Conservation (phyloP, 1,284 basidiomycete species). For the Sphagnurus paluster region DNA sequence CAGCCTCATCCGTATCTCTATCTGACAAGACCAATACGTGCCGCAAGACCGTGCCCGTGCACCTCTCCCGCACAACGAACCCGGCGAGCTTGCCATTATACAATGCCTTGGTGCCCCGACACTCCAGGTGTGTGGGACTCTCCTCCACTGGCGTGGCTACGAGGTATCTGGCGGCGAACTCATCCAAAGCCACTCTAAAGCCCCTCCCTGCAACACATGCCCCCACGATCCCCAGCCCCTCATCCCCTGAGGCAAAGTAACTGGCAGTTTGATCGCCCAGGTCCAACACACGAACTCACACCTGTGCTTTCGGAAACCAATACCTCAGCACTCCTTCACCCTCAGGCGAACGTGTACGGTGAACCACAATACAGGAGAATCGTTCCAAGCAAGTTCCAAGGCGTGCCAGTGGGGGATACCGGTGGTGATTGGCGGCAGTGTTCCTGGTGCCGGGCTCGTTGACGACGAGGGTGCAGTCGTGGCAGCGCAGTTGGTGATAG, state of each 20-base stretch:
- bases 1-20: slow-evolving; percentile 25
- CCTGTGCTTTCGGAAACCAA: slow-evolving; percentile 28
- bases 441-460: slow-evolving; percentile 27
- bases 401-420: slow-evolving; percentile 70
- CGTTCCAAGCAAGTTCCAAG: slow-evolving; percentile 36
- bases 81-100: too few species aligned
- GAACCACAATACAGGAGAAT: slow-evolving; percentile 3
- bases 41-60: too few species aligned
- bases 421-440: slow-evolving; percentile 42
- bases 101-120: slow-evolving; percentile 60
- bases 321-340: slow-evolving; percentile 34
- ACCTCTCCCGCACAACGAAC: too few species aligned
- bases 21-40: too few species aligned
- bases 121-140: slow-evolving; percentile 64
- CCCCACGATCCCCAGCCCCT: slow-evolving; percentile 6
- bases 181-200: slow-evolving; percentile 54
- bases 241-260: slow-evolving; percentile 20
- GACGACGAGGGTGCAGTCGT: slow-evolving; percentile 32
- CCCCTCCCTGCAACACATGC: slow-evolving; percentile 28
- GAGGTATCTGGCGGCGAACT: slow-evolving; percentile 54
- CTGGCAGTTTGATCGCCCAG: slow-evolving; percentile 50
- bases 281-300: slow-evolving; percentile 59
- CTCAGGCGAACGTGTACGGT: slow-evolving; percentile 45
- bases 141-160: slow-evolving; percentile 66
- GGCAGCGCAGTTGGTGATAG: slow-evolving; percentile 29